Evolutionary conservation across 768 basidiomycete species (phyloP).

Genomic region (Polyporus arcularius): DNA sequence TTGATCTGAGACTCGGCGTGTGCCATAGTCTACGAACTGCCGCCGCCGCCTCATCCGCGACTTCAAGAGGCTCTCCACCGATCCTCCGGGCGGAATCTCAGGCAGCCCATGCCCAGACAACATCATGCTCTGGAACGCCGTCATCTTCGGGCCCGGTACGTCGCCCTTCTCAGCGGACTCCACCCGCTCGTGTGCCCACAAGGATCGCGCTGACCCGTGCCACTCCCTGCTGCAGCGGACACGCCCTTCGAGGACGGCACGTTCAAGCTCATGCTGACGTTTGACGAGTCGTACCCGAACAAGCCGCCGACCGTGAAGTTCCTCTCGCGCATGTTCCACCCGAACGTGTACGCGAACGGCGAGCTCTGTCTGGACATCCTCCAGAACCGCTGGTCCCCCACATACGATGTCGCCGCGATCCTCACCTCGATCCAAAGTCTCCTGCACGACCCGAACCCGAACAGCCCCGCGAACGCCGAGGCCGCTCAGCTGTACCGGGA

Average conservation of each 20-base stretch:
- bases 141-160: conserved; percentile 97
- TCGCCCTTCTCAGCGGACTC: conserved; percentile 6
- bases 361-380: conserved; percentile 98
- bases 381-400: conserved; percentile 98
- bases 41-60: conserved; percentile 95
- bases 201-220: conserved; percentile 2
- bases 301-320: conserved; percentile 98
- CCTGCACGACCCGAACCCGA: conserved; percentile 97
- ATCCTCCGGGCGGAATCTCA: conserved; percentile 94
- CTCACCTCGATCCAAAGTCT: conserved; percentile 95
- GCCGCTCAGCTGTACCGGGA: conserved; percentile 96
- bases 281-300: conserved; percentile 98
- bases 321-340: conserved; percentile 97
- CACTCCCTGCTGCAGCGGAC: conserved; percentile 59
- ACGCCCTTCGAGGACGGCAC: conserved; percentile 99
- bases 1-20: conserved; percentile 30
- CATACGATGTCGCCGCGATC: conserved; percentile 98
- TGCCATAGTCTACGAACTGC: conserved; percentile 78
- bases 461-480: conserved; percentile 97
- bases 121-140: conserved; percentile 99
- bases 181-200: not conserved
- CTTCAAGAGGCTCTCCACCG: conserved; percentile 92
- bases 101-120: conserved; percentile 98
- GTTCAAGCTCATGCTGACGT: conserved; percentile 92
- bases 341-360: conserved; percentile 97